Conservation (phyloP, 371 early-diverging fungal genomes). For the Mucor velutinosus region DNA sequence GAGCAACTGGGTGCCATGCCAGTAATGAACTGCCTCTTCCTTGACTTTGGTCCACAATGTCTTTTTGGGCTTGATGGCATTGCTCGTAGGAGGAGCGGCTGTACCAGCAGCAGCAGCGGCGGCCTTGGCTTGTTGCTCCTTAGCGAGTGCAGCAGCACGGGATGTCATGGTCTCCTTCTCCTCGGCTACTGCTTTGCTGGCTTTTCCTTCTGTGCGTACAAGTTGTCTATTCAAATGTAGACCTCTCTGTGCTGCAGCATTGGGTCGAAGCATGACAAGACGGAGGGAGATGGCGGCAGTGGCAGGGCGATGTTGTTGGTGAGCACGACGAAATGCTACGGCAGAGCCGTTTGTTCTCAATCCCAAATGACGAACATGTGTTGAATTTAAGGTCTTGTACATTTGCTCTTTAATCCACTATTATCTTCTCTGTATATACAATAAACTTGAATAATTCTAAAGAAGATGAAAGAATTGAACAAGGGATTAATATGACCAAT, state of each 20-base stretch:
- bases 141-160: slow-evolving; percentile 43
- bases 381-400: slow-evolving; percentile 15
- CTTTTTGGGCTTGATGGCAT: slow-evolving; percentile 61
- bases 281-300: slow-evolving; percentile 7
- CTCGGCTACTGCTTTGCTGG: slow-evolving; percentile 12
- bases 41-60: slow-evolving; percentile 81
- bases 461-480: not conserved
- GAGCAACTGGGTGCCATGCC: slow-evolving; percentile 93
- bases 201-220: slow-evolving; percentile 28
- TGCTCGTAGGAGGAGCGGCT: slow-evolving; percentile 10
- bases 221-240: slow-evolving; percentile 26
- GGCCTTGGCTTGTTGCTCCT: slow-evolving; percentile 34
- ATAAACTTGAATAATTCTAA: not conserved
- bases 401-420: slow-evolving; percentile 5
- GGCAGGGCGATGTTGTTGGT: slow-evolving; percentile 3
- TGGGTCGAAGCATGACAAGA: slow-evolving; percentile 17
- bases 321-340: slow-evolving; percentile 14
- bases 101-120: slow-evolving; percentile 13
- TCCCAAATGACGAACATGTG: slow-evolving; percentile 12
- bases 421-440: not conserved
- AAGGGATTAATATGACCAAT: not conserved
- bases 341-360: slow-evolving; percentile 7
- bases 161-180: slow-evolving; percentile 50
- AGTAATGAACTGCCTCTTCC: slow-evolving; percentile 91
- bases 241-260: slow-evolving; percentile 15